phyloP scores from a whole-genome alignment of 2,329 filamentous ascomycete species.

The Davidsoniella eucalypti region DNA sequence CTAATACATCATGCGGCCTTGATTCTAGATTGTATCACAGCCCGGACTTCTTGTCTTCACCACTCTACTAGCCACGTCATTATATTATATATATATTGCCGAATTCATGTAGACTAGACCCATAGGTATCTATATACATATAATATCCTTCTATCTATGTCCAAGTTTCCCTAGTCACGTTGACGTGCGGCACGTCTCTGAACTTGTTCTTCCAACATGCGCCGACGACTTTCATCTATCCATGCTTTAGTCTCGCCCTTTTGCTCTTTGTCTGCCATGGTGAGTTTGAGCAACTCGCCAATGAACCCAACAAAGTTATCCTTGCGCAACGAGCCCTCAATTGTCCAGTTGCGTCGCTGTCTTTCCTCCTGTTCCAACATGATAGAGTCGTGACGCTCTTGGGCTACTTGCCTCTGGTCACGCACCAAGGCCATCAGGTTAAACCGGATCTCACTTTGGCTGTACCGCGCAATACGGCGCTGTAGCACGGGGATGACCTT shows the following conservation, averaged over 20 bases:
- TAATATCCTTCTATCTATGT: too few relatives aligned
- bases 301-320: constrained; percentile 97
- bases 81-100: too few relatives aligned
- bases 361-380: constrained; percentile 61
- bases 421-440: constrained; percentile 86
- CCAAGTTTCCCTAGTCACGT: too few relatives aligned
- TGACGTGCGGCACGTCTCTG: too few relatives aligned
- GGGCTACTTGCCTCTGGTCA: constrained; percentile 61
- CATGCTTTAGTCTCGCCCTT: constrained; percentile 48
- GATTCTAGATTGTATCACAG: too few relatives aligned
- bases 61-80: too few relatives aligned
- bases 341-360: constrained; percentile 76
- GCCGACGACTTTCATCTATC: constrained; percentile 50
- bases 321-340: constrained; percentile 80
- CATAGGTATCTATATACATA: too few relatives aligned
- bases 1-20: too few relatives aligned
- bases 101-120: too few relatives aligned
- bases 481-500: constrained; percentile 78
- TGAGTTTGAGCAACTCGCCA: constrained; percentile 74
- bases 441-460: constrained; percentile 76
- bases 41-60: too few relatives aligned
- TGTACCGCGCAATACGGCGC: constrained; percentile 70
- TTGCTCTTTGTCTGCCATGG: constrained; percentile 56
- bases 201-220: constrained; percentile 21
- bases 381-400: constrained; percentile 69